A percentile compares a stretch with the other conserved stretches of the same genome.
Conservation (phyloP, 495 filamentous ascomycete genomes). For the Hyaloscypha variabilis region DNA sequence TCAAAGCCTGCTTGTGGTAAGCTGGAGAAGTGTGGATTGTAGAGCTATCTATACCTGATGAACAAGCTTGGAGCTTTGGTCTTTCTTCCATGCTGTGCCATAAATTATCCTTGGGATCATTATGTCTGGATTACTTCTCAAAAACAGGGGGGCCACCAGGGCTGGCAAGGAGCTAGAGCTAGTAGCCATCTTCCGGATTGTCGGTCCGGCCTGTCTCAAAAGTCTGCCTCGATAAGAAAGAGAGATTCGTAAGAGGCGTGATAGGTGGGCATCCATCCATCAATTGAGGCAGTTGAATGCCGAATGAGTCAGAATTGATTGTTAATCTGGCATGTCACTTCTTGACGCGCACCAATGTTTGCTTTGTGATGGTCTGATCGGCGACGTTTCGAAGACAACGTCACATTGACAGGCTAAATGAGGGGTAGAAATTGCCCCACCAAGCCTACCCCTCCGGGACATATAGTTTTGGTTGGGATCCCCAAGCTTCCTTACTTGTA, state of each 20-base stretch:
- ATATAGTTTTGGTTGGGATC: not conserved
- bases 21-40: not conserved
- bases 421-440: not conserved
- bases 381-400: constrained; percentile 1
- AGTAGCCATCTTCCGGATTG: not conserved
- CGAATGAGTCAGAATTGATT: not conserved
- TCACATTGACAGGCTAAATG: constrained; percentile 3
- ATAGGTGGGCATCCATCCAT: no score
- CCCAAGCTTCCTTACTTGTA: not conserved
- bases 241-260: not conserved
- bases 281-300: not conserved
- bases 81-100: constrained; percentile 89
- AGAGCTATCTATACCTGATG: not conserved
- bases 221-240: not conserved
- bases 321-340: constrained; percentile 1
- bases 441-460: not conserved
- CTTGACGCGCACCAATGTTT: constrained; percentile 8
- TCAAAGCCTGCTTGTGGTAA: constrained; percentile 57
- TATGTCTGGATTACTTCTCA: constrained; percentile 16
- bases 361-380: not conserved
- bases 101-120: constrained; percentile 68
- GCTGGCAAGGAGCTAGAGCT: not conserved
- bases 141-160: constrained; percentile 8
- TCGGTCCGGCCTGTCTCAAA: not conserved
- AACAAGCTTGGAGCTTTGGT: constrained; percentile 66